These are phyloP conservation scores for Globisporangium middletonii DNA, from an alignment of 352 stramenopile genomes.

Conservation along the genomic window DNA sequence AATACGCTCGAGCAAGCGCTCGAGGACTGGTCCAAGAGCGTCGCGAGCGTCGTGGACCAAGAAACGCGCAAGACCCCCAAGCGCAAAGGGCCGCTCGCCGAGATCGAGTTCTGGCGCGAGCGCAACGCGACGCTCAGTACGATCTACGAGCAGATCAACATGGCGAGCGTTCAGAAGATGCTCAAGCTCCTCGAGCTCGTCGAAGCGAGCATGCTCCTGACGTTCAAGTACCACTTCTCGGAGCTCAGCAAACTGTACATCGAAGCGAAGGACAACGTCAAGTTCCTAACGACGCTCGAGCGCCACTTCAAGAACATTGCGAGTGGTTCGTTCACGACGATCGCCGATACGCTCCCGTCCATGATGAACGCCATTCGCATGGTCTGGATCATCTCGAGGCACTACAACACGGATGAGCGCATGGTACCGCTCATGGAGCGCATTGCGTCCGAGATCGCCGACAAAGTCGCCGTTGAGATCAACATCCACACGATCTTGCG, in stretches of 20 bases:
- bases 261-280: conserved; percentile 95
- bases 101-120: conserved; percentile 96
- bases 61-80: conserved; percentile 86
- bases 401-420: conserved; percentile 97
- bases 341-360: conserved; percentile 90
- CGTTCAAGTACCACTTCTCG: conserved; percentile 93
- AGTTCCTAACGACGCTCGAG: conserved; percentile 95
- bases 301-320: conserved; percentile 95
- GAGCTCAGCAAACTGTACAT: conserved; percentile 94
- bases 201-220: conserved; percentile 87
- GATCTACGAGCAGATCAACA: conserved; percentile 96
- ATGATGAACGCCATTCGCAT: conserved; percentile 97
- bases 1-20: conserved; percentile 88
- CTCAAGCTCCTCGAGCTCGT: conserved; percentile 90
- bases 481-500: conserved; percentile 89
- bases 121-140: conserved; percentile 92
- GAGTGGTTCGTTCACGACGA: conserved; percentile 85
- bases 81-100: conserved; percentile 86
- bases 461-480: conserved; percentile 90
- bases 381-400: conserved; percentile 96
- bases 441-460: conserved; percentile 91
- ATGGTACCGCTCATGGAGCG: conserved; percentile 96
- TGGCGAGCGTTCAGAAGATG: conserved; percentile 94
- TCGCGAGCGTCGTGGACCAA: conserved; percentile 87
- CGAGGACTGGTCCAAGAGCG: conserved; percentile 91